These are phyloP conservation scores for Rhizopus microsporus DNA, from an alignment of 371 early-diverging fungal genomes.

Conservation along the genomic window DNA sequence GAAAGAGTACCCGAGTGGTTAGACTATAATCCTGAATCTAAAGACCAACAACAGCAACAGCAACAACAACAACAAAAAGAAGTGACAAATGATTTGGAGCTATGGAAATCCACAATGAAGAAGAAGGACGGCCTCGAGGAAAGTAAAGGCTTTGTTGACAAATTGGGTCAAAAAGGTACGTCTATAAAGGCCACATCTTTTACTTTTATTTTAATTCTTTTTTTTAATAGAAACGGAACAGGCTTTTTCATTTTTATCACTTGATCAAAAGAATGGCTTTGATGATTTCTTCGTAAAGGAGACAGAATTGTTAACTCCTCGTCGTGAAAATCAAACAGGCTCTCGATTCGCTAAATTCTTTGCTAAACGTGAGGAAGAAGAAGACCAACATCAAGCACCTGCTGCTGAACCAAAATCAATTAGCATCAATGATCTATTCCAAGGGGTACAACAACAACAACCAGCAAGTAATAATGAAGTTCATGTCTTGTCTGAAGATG, in stretches of 20 bases:
- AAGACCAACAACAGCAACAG: conserved; percentile 27
- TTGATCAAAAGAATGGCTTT: conserved; percentile 12
- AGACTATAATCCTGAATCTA: conserved; percentile 61
- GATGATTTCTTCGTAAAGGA: conserved; percentile 2
- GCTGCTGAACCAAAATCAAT: conserved; percentile 36
- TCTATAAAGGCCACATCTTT: neutral
- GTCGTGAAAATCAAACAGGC: conserved; percentile 43
- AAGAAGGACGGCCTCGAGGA: conserved; percentile 45
- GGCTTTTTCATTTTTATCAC: neutral
- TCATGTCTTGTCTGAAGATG: conserved; percentile 63
- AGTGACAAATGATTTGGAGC: conserved; percentile 59
- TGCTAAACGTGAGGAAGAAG: conserved; percentile 46
- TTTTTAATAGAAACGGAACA: neutral
- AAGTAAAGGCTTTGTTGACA: neutral
- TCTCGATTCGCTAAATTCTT: conserved; percentile 72
- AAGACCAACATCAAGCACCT: conserved; percentile 11
- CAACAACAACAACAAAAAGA: conserved; percentile 29
- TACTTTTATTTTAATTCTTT: neutral
- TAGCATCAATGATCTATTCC: conserved; percentile 56
- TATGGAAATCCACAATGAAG: conserved; percentile 68
- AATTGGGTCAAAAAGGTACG: neutral
- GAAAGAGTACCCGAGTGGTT: conserved; percentile 68
- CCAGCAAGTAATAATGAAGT: conserved; percentile 7
- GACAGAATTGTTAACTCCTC: conserved; percentile 5
- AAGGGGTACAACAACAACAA: conserved; percentile 8